Evolutionary conservation across 352 stramenopile genomes (phyloP).

Genomic region (Phytophthora ohioensis): DNA sequence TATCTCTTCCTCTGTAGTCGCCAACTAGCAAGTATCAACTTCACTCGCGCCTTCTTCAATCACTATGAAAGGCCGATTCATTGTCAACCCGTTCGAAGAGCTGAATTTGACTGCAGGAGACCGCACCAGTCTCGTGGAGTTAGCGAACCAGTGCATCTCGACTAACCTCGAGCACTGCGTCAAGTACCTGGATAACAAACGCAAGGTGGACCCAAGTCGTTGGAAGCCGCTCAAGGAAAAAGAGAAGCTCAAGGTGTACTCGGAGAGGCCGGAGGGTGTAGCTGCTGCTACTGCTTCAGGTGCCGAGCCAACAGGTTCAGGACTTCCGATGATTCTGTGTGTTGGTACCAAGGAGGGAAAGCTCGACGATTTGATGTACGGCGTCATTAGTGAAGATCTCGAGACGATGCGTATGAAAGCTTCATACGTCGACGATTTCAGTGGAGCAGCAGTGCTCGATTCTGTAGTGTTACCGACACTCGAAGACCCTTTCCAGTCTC

Average conservation of each 20-base stretch:
- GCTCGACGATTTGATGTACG: constrained; percentile 36
- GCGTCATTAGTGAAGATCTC: constrained; percentile 11
- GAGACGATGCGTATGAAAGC: constrained; percentile 15
- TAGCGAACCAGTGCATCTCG: constrained; percentile 6
- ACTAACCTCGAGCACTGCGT: constrained; percentile 4
- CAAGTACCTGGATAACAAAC: constrained; percentile 10
- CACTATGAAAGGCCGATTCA: constrained; percentile 18
- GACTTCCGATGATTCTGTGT: constrained; percentile 26
- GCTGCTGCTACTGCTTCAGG: constrained; percentile 2
- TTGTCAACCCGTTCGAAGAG: constrained; percentile 19
- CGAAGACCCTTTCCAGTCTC: constrained; percentile 33
- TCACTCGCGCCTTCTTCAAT: not conserved
- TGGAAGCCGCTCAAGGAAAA: constrained; percentile 22
- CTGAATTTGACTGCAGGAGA: constrained; percentile 9
- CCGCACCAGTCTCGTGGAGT: not conserved
- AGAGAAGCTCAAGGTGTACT: constrained; percentile 23
- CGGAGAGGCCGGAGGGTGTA: constrained; percentile 10
- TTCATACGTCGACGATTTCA: constrained; percentile 30
- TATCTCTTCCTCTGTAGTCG: not conserved
- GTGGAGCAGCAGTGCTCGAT: constrained; percentile 41
- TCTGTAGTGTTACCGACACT: constrained; percentile 32
- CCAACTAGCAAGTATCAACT: not conserved
- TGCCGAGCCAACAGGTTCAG: constrained; percentile 12
- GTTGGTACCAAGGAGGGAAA: constrained; percentile 22
- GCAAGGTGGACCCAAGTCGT: not conserved